Evolutionary conservation across 495 filamentous ascomycete genomes (phyloP), one percentile per base, ranked within the genome.

Genomic region (Daldinia vernicosa): DNA sequence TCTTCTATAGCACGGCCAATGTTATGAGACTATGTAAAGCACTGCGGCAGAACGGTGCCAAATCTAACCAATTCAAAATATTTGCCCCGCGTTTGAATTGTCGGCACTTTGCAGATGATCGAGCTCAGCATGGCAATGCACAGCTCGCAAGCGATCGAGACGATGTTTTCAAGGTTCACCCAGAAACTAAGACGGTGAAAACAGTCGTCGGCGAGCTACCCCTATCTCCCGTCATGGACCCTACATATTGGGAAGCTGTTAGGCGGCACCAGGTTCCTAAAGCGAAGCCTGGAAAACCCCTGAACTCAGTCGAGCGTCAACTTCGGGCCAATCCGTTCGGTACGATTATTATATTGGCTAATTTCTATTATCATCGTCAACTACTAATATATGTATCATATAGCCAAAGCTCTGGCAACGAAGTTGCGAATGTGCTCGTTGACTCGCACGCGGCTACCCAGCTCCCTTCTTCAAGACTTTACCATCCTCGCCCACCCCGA

Each of bases 351-450:
- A 2, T 35, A 39, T 75, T 24, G 71, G 35, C 67, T 65, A 14
- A 52, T 71, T 19, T 67, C 69, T 22, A 63, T 65, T 54, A 64
- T 69, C 27, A 54, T 67, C 67, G 32, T 68, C 71, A 40, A 69
- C 64, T 69, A 80, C 81, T 67, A 27, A 79, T 73, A 33, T 35
- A 63, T 45, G 40, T 33, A 26, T 12, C 19, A 74, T 59, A 79
- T 69, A 85, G 84, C 87, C 17, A 81, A 82, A 19, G 89, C 90
- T 11, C 85, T 97, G 6, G 91, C 90, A 15, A 88, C 87, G 0
- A 88, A 89, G 0, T 40, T 87, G 15, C 88, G 94, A 32, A 74
- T 77, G 67, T 96, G 92, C 76, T 35, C 77, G 2, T 40, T 88
- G n/a, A 91, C 92, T 7, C 75, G 74, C 0, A 71, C 75, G 1